These are phyloP conservation scores for Kodamaea kakaduensis DNA, from an alignment of 805 yeast genomes.

Conservation along the genomic window DNA sequence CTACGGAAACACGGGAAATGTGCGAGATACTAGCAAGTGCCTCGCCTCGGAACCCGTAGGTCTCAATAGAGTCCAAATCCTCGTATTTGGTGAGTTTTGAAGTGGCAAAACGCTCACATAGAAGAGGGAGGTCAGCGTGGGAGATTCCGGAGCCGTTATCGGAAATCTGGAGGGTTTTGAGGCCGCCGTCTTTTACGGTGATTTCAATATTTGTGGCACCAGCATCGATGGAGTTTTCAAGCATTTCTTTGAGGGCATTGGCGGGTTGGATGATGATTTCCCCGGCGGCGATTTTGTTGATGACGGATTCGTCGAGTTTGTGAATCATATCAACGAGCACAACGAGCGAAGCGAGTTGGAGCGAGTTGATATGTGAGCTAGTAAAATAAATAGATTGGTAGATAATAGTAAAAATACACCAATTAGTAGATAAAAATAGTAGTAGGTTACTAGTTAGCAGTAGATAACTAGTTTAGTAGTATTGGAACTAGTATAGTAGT, in stretches of 20 bases:
- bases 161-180: slow-evolving; percentile 77
- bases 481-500: too few species aligned
- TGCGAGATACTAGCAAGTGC: slow-evolving; percentile 94
- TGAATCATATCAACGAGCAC: slow-evolving; percentile 13
- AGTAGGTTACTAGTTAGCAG: too few species aligned
- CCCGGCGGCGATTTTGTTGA: slow-evolving; percentile 94
- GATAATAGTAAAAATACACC: too few species aligned
- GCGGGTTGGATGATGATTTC: slow-evolving; percentile 93
- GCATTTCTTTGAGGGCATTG: slow-evolving; percentile 87
- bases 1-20: slow-evolving; percentile 74
- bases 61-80: slow-evolving; percentile 64
- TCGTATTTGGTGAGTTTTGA: slow-evolving; percentile 74
- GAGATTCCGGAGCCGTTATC: slow-evolving; percentile 87
- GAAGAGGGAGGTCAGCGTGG: slow-evolving; percentile 64
- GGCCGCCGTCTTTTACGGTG: slow-evolving; percentile 86
- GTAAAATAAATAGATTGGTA: too few species aligned
- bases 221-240: slow-evolving; percentile 93
- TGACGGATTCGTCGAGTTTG: slow-evolving; percentile 64
- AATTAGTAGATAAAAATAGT: too few species aligned
- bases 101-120: slow-evolving; percentile 93
- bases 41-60: slow-evolving; percentile 96
- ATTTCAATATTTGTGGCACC: slow-evolving; percentile 69
- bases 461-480: neutral
- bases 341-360: too few species aligned
- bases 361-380: too few species aligned